These are phyloP conservation scores for Hypholoma fasciculare DNA, from an alignment of 768 basidiomycete species.

Conservation along the genomic window DNA sequence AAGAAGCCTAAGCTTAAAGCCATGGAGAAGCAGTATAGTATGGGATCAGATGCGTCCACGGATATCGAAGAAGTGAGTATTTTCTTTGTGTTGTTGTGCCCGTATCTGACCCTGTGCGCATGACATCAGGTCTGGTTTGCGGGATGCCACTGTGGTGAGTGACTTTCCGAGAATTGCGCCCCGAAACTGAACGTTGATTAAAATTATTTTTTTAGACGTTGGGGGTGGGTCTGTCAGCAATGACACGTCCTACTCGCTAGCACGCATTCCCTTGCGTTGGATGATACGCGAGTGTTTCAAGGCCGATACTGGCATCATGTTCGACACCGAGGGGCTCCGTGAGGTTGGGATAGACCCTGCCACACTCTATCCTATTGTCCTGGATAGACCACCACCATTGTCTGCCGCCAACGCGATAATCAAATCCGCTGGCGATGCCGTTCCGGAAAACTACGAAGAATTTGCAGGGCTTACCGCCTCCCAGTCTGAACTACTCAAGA, in stretches of 20 bases:
- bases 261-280: slow-evolving; percentile 60
- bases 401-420: slow-evolving; percentile 28
- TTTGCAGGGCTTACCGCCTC: background rate
- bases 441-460: background rate
- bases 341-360: slow-evolving; percentile 37
- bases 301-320: slow-evolving; percentile 58
- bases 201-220: slow-evolving; percentile 36
- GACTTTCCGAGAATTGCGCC: background rate
- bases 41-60: slow-evolving; percentile 12
- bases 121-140: slow-evolving; percentile 30
- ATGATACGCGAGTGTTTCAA: slow-evolving; percentile 71
- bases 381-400: slow-evolving; percentile 41
- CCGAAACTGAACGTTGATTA: background rate
- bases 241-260: slow-evolving; percentile 37
- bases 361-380: slow-evolving; percentile 37
- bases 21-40: slow-evolving; percentile 1
- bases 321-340: slow-evolving; percentile 43
- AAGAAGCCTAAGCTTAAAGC: background rate
- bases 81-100: background rate
- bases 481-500: background rate
- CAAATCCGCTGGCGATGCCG: slow-evolving; percentile 17
- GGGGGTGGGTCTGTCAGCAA: slow-evolving; percentile 56
- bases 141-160: slow-evolving; percentile 44
- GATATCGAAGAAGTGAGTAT: slow-evolving; percentile 46
- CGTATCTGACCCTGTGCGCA: background rate